Base-by-base conservation (phyloP, 257 asterid species). In the Solanum clarkiae region DNA sequence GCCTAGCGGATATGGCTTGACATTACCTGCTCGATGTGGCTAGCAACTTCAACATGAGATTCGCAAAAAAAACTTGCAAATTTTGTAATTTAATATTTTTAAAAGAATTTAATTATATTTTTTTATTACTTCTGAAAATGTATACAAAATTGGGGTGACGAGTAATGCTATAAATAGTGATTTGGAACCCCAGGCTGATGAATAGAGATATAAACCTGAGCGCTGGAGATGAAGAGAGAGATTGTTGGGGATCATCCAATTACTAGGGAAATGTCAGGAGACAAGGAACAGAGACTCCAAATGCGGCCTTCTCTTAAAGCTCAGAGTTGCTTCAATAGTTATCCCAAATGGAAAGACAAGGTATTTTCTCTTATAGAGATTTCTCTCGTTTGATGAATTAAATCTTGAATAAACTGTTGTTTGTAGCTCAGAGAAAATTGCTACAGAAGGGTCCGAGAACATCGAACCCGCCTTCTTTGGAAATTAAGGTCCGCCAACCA, bases 371-470 rank as follows among this genome's bases (percentile, higher is more conserved):
- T 13, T 70, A 71, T 87, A 16, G 20, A 13, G 8, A 68, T 49
- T 20, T 56, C 26, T 13, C 57, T 51, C 80, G 44, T n/a, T 32
- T 80, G 55, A 12, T 80, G 84, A 18, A 85, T 86, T 10, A 85
- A n/a, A 80, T 55, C 63, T 16, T 81, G 56, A 10, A 66, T 84
- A 55, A 55, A 56, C 45, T 84, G 66, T 42, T 9, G 66, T 59
- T 59, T 57, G 89, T 86, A 96, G 99, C 95, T 96, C 74, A 90
- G 98, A 88, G 97, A 96, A 86, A 96, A 92, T 90, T 96, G 99
- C 86, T 91, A 91, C 90, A 92, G 86, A 89, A 93, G 98, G 88
- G 93, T 94, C 60, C 93, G 94, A 29, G 93, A 93, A 90, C 95
- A 94, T 90, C 92, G 98, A 70, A 82, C 87, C 75, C 94, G 95